phyloP scores from a whole-genome alignment of 1,284 basidiomycete species.

The Pseudomicrostroma phylloplanum region DNA sequence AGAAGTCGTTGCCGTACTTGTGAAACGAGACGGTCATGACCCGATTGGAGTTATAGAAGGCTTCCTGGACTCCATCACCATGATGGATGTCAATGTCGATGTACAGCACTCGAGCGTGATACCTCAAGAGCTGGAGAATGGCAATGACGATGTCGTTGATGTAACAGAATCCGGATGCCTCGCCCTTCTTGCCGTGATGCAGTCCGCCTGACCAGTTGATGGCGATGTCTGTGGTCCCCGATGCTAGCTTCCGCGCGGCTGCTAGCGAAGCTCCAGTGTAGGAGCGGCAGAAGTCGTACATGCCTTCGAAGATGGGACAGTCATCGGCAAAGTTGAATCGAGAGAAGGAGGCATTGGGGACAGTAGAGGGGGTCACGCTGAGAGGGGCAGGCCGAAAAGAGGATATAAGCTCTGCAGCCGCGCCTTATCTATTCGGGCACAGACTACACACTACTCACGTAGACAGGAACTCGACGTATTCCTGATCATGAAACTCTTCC shows the following conservation, averaged over 20 bases:
- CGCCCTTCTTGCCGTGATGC: constrained; percentile 95
- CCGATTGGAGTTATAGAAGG: constrained; percentile 94
- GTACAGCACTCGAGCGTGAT: constrained; percentile 79
- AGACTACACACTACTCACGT: constrained; percentile 45
- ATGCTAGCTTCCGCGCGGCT: constrained; percentile 54
- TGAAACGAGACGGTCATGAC: constrained; percentile 99
- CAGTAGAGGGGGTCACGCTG: constrained; percentile 39
- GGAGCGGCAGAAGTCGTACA: constrained; percentile 49
- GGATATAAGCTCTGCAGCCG: background rate
- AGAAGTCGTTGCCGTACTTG: constrained; percentile 98
- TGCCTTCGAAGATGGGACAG: constrained; percentile 50
- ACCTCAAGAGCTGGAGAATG: constrained; percentile 45
- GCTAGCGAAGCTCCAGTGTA: constrained; percentile 64
- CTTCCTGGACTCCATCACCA: constrained; percentile 96
- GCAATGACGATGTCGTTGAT: constrained; percentile 66
- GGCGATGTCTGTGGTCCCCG: constrained; percentile 81
- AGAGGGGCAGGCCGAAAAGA: background rate
- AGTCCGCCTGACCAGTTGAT: constrained; percentile 98
- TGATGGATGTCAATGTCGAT: constrained; percentile 98
- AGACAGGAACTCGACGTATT: constrained; percentile 91
- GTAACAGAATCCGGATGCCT: constrained; percentile 95
- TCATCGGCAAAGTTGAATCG: constrained; percentile 51
- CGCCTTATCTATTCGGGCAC: background rate
- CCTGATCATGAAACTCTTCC: constrained; percentile 78
- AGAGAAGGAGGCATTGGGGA: constrained; percentile 39